Base-by-base conservation (phyloP, 2,329 filamentous ascomycete species). In the Parastagonospora avenae region DNA sequence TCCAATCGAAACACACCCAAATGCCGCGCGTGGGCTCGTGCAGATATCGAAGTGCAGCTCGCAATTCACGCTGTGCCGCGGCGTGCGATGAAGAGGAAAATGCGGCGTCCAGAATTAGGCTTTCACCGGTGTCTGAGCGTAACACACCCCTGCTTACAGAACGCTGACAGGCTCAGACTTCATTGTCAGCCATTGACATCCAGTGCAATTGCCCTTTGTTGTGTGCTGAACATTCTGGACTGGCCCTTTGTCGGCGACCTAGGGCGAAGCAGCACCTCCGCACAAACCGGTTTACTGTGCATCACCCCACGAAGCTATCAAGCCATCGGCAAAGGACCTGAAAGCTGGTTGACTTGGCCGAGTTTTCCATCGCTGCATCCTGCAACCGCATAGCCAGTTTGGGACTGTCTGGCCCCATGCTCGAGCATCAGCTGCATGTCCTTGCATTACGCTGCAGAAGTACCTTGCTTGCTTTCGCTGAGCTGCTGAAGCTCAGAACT, bases 351-450 rank as follows among this genome's bases (percentile, higher is more conserved):
- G 38, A 46, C 54, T 10, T 42, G 42, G 28, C 8, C 27, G 40
- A 24, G 19, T 19, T 4, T 56, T 49, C 44, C 54, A 48, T 52
- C 54, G 57, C 57, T 53, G 56, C 57, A 60, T 24, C 38, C 47
- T 41, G 31, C 30, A 24, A 24, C 19, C 19, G 19, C 19, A 24
- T 43, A 37, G 35, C 35, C 35, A 37, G 14, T 42, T 39, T 42
- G 19, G 19, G 33, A 48, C 54, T 50, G 36, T 30, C 38, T 29
- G 49, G 49, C 40, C 54, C 46, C 40, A 44, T 47, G 40, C 42
- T 50, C 46, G 42, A 45, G 37, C 46, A 30, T 37, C 37, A 35
- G 36, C 11, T 30, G 30, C 46, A 42, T 38, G 42, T 36, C 31
- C 36, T 46, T 33, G 50, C 32, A 42, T 42, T 29, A 16, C n/a